phyloP scores from a whole-genome alignment of 768 basidiomycete species.

The Pisolithus marmoratus region DNA sequence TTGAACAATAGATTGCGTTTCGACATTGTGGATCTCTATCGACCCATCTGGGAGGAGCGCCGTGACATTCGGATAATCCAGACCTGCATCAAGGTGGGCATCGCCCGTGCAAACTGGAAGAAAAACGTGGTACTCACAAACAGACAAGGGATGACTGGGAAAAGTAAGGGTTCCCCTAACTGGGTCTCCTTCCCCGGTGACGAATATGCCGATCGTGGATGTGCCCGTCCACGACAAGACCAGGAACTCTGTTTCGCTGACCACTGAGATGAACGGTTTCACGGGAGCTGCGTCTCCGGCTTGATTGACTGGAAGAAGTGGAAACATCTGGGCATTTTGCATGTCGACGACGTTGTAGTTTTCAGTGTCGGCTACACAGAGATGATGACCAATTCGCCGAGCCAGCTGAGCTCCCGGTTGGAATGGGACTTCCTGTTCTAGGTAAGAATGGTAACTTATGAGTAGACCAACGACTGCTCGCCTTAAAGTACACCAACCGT shows the following conservation, averaged over 20 bases:
- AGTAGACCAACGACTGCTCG: slow-evolving; percentile 15
- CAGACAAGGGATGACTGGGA: slow-evolving; percentile 67
- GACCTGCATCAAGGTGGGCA: slow-evolving; percentile 37
- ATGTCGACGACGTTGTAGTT: slow-evolving; percentile 79
- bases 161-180: slow-evolving; percentile 87
- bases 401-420: slow-evolving; percentile 54
- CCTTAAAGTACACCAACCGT: slow-evolving; percentile 57
- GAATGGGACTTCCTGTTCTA: slow-evolving; percentile 62
- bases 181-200: slow-evolving; percentile 81
- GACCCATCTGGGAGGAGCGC: slow-evolving; percentile 74
- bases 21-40: slow-evolving; percentile 76
- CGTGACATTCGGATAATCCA: slow-evolving; percentile 79
- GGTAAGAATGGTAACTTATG: not conserved
- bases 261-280: slow-evolving; percentile 70
- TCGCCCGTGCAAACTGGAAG: not conserved
- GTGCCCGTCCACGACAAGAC: slow-evolving; percentile 80
- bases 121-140: slow-evolving; percentile 48
- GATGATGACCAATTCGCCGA: slow-evolving; percentile 50
- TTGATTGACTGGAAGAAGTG: slow-evolving; percentile 77
- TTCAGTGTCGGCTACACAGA: slow-evolving; percentile 72
- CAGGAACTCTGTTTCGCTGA: slow-evolving; percentile 77
- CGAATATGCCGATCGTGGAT: slow-evolving; percentile 79
- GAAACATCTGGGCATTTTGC: slow-evolving; percentile 59
- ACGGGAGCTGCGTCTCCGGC: slow-evolving; percentile 39
- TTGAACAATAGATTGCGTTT: slow-evolving; percentile 68